phyloP scores from a whole-genome alignment of 2,329 filamentous ascomycete genomes.

The Colletotrichum sp. region DNA sequence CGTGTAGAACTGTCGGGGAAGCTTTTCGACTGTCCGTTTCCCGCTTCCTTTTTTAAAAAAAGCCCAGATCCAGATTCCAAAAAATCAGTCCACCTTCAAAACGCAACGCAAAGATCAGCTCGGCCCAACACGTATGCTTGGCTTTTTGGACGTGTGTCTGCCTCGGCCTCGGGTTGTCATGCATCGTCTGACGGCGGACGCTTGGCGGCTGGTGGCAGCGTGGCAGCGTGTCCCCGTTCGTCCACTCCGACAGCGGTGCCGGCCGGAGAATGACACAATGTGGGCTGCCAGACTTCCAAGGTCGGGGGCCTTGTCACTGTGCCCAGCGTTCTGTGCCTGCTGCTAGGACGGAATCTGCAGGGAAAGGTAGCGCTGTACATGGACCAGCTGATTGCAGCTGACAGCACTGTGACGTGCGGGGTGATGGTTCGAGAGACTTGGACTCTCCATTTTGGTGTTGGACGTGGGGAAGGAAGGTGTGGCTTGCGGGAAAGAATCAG shows the following conservation, averaged over 20 bases:
- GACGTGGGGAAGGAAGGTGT: not conserved
- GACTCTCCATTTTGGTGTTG: not conserved
- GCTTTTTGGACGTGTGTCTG: not conserved
- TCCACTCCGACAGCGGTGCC: constrained; percentile 17
- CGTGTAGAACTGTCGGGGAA: not conserved
- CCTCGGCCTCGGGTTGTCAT: not conserved
- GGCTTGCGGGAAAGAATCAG: too few relatives aligned
- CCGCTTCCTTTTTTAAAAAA: not conserved
- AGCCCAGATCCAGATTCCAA: not conserved
- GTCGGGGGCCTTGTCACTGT: not conserved
- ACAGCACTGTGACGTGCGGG: not conserved
- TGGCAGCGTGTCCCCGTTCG: not conserved
- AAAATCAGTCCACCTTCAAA: constrained; percentile 10
- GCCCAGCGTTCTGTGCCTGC: not conserved
- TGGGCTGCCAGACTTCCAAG: not conserved
- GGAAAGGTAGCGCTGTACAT: not conserved
- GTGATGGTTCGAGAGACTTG: not conserved
- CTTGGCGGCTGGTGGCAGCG: constrained; percentile 3
- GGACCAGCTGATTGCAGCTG: not conserved
- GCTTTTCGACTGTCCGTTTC: not conserved
- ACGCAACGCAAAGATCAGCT: not conserved
- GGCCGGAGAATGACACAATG: not conserved
- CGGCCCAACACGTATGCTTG: not conserved
- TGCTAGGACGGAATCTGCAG: not conserved
- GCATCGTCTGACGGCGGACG: constrained; percentile 12